Conservation (phyloP, 495 filamentous ascomycete genomes). For the Terfezia boudieri region DNA sequence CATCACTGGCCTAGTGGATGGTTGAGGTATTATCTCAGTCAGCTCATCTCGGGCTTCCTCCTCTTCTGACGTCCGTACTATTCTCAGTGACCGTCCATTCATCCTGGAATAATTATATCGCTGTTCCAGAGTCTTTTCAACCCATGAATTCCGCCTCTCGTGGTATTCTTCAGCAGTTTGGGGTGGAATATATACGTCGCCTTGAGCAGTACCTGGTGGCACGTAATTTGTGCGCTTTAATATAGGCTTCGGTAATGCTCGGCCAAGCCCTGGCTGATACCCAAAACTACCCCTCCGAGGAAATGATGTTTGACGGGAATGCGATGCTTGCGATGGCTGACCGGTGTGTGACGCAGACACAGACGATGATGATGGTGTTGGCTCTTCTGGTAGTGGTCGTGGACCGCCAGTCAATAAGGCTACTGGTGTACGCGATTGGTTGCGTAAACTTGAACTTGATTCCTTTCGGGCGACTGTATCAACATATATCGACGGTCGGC, state of each 20-base stretch:
- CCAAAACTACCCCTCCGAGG: background rate
- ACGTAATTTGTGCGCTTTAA: background rate
- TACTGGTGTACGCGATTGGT: background rate
- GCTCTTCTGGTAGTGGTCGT: no score
- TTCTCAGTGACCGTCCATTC: conserved; percentile 8
- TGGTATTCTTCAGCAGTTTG: conserved; percentile 14
- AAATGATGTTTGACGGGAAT: background rate
- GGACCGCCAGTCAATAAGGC: no score
- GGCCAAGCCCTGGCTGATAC: background rate
- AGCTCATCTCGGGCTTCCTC: conserved; percentile 1
- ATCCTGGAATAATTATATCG: conserved; percentile 6
- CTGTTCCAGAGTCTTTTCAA: conserved; percentile 5
- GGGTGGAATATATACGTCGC: conserved; percentile 5
- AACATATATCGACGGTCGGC: background rate
- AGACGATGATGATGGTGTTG: no score
- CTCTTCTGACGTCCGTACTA: conserved; percentile 9
- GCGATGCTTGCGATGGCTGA: background rate
- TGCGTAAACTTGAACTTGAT: background rate
- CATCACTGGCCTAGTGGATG: background rate
- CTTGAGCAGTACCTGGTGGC: no score
- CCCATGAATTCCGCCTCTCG: conserved; percentile 14
- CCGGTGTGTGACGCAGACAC: background rate
- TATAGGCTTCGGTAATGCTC: background rate
- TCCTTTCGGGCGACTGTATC: background rate
- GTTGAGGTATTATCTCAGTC: background rate